Conservation (phyloP, 2,329 filamentous ascomycete species). For the Thyridium curvatum region DNA sequence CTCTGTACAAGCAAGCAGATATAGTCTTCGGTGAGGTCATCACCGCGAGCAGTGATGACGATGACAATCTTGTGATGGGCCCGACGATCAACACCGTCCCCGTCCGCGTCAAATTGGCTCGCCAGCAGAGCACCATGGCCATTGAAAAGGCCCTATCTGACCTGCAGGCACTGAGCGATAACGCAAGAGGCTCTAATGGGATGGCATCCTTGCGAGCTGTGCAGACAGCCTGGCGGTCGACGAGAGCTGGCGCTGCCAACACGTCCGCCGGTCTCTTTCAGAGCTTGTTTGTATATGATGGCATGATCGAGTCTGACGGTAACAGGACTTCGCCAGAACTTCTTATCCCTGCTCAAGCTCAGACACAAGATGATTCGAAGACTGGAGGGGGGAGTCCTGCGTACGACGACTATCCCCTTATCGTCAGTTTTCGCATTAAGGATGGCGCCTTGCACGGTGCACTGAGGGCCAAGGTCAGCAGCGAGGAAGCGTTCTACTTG, state of each 20-base stretch:
- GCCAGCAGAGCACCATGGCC: neutral
- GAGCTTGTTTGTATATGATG: conserved; percentile 17
- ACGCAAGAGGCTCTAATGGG: conserved; percentile 7
- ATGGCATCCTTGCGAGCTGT: conserved; percentile 14
- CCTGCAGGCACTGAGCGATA: conserved; percentile 10
- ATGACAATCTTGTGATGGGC: conserved; percentile 3
- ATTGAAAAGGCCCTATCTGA: conserved; percentile 6
- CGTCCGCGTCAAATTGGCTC: conserved; percentile 7
- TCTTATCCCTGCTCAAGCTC: neutral
- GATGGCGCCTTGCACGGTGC: conserved; percentile 9
- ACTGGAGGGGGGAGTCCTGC: conserved; percentile 2
- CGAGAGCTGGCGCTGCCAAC: conserved; percentile 3
- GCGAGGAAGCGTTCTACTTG: neutral
- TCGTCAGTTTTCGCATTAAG: conserved; percentile 14
- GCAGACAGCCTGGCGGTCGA: conserved; percentile 14
- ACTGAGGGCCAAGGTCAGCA: conserved; percentile 10
- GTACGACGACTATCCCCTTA: conserved; percentile 17
- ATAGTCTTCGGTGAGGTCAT: conserved; percentile 14
- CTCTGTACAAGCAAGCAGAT: conserved; percentile 11
- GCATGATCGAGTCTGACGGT: conserved; percentile 4
- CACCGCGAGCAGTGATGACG: conserved; percentile 2
- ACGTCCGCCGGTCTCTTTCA: conserved; percentile 11
- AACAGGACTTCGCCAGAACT: neutral
- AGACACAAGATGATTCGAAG: neutral
- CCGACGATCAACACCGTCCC: conserved; percentile 16